Evolutionary conservation across 495 filamentous ascomycete species (phyloP), one percentile per base, ranked within the genome.

Genomic region (Aspergillus nanangensis): DNA sequence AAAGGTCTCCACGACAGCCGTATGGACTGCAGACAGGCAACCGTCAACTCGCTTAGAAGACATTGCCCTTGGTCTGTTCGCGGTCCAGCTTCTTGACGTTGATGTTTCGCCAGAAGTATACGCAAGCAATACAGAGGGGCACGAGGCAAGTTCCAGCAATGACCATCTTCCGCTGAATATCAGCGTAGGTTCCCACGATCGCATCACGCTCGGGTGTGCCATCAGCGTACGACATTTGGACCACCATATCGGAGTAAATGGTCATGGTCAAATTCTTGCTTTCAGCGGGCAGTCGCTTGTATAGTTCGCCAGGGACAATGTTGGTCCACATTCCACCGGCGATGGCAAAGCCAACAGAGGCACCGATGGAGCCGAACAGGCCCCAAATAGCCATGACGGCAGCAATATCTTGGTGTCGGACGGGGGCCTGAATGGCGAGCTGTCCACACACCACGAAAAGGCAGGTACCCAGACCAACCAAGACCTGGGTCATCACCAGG

Each of bases 401-500:
- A 11, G 87, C 83, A 35, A 87, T 71, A 45, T 87, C 67, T 31
- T 87, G 68, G 47, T 88, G 87, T 1, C 71, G 58, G 0, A 76
- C 70, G 0, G 78, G 78, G 0, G 86, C 82, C 73, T 88, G 80
- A 48, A 81, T 74, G 8, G 84, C 82, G 29, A 88, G 77, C 52
- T 89, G 80, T 54, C 82, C 79, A 47, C 63, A 69, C 49, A 88
- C 78, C 41, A 87, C 63, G 22, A 83, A 57, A 0, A 72, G 75
- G 17, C 79, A 72, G 1, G 81, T 82, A 9, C 71, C 67, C 32
- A 89, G 66, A 19, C 83, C 76, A 47, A 88, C 80, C 62, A 88
- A 79, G 57, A 90, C 79, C 61, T 90, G 79, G 56, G 76, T 83
- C 78, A 87, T 82, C 56, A 86, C 65, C 29, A 90, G 69, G 53